Evolutionary conservation across 2,329 filamentous ascomycete genomes (phyloP).

Genomic region (Penicillium sp.): DNA sequence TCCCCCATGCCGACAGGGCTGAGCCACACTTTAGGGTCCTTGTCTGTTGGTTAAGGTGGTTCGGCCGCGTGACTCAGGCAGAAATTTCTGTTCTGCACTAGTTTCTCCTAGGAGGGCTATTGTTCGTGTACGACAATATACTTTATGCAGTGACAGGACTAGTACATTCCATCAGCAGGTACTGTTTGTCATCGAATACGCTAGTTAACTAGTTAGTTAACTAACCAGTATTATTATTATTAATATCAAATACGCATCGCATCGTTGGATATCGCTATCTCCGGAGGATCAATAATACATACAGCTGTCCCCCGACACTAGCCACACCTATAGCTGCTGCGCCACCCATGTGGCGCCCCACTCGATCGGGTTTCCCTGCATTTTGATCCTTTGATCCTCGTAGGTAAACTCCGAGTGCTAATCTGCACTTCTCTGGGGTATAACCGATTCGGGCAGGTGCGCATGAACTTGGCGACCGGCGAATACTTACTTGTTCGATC

Average conservation of each 20-base stretch:
- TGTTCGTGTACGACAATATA: not conserved
- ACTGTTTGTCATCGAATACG: not conserved
- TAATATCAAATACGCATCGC: not conserved
- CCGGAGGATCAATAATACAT: not conserved
- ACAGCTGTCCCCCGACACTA: slow-evolving; percentile 13
- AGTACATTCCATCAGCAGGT: not conserved
- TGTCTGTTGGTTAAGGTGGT: not conserved
- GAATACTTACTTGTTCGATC: not conserved
- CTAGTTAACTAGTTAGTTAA: not conserved
- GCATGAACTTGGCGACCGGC: not conserved
- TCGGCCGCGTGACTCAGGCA: slow-evolving; percentile 19
- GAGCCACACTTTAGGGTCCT: slow-evolving; percentile 29
- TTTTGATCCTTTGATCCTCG: not conserved
- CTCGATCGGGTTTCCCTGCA: slow-evolving; percentile 3
- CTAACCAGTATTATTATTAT: not conserved
- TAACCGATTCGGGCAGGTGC: slow-evolving; percentile 8
- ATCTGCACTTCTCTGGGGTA: slow-evolving; percentile 8
- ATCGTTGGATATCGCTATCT: not conserved
- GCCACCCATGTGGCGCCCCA: slow-evolving; percentile 11
- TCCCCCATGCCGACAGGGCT: slow-evolving; percentile 22
- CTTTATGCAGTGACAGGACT: not conserved
- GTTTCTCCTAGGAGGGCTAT: not conserved
- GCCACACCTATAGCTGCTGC: slow-evolving; percentile 11
- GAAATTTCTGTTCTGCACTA: not conserved
- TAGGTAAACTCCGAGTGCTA: not conserved